Conservation (phyloP, 106 monocot genomes). For the Dendrobium nobile region DNA sequence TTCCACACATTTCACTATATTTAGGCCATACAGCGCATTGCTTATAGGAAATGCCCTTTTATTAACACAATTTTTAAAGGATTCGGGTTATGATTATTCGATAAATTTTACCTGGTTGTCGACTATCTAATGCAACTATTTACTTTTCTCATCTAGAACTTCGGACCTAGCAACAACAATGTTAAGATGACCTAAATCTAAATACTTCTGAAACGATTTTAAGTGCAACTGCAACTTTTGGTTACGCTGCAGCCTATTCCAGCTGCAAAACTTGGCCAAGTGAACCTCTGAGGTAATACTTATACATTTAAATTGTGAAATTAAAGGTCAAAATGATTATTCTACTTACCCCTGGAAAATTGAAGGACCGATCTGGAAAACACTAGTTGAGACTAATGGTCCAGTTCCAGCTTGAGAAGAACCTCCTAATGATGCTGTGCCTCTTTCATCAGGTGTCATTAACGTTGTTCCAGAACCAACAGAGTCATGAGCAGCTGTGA, state of each 20-base stretch:
- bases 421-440: slow-evolving; percentile 24
- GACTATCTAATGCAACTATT: too few species aligned
- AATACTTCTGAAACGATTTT: background rate
- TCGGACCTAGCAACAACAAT: too few species aligned
- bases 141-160: too few species aligned
- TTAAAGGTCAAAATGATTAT: background rate
- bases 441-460: slow-evolving; percentile 10
- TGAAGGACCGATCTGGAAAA: slow-evolving; percentile 54
- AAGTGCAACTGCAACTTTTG: background rate
- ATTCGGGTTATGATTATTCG: too few species aligned
- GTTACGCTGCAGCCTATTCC: background rate
- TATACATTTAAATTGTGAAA: background rate
- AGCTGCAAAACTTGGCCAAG: background rate
- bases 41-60: too few species aligned
- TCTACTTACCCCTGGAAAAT: slow-evolving; percentile 61
- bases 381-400: slow-evolving; percentile 26
- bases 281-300: background rate
- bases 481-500: slow-evolving; percentile 10
- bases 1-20: too few species aligned
- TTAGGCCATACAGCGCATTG: too few species aligned
- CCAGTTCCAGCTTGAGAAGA: slow-evolving; percentile 23
- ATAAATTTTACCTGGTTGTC: too few species aligned
- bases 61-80: too few species aligned
- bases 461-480: slow-evolving; percentile 14
- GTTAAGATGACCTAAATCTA: background rate